phyloP scores from a whole-genome alignment of 225 moss, liverwort and hornwort species.

The Sphagnum tenellum region DNA sequence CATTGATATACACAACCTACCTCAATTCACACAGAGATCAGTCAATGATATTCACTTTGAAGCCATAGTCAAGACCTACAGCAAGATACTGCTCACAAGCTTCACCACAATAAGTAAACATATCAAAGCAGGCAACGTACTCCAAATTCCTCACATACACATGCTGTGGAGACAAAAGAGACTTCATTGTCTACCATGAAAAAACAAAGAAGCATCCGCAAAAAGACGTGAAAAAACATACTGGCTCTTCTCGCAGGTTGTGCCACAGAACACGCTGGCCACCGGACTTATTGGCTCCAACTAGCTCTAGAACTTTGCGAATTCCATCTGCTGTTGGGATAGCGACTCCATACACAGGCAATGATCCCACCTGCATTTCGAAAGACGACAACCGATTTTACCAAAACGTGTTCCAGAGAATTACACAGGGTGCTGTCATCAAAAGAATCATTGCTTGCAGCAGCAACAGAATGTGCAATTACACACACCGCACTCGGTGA shows the following conservation, averaged over 20 bases:
- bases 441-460: too few species aligned
- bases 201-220: too few species aligned
- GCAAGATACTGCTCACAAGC: not conserved
- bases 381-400: not conserved
- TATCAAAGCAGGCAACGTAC: too few species aligned
- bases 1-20: slow-evolving; percentile 97
- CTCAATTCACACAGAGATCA: not conserved
- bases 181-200: too few species aligned
- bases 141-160: too few species aligned
- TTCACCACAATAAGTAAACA: too few species aligned
- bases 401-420: not conserved
- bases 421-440: too few species aligned
- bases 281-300: slow-evolving; percentile 75
- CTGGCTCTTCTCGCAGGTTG: slow-evolving; percentile 97
- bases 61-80: not conserved
- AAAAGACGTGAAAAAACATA: slow-evolving; percentile 11
- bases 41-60: not conserved
- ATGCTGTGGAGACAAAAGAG: too few species aligned
- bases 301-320: slow-evolving; percentile 80
- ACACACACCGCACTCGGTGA: too few species aligned
- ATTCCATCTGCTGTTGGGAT: slow-evolving; percentile 96
- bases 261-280: slow-evolving; percentile 90
- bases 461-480: too few species aligned
- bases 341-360: slow-evolving; percentile 95
- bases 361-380: slow-evolving; percentile 57